phyloP scores from a whole-genome alignment of 495 filamentous ascomycete genomes.

The Stereocaulon alpinum region DNA sequence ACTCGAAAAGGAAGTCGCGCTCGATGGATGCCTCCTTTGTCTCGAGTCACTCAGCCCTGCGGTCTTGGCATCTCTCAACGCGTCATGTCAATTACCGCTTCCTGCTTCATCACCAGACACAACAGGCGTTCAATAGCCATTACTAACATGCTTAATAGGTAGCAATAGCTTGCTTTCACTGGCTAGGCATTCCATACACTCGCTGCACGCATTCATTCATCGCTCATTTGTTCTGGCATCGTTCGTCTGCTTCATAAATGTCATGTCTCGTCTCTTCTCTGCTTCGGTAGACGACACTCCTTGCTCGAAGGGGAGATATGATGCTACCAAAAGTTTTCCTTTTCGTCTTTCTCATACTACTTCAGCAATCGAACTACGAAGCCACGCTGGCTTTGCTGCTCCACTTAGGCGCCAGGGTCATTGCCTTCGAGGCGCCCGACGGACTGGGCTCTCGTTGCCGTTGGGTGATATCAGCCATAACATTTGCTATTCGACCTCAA shows the following conservation, averaged over 20 bases:
- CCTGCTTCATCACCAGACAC: neutral
- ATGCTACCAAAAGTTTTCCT: neutral
- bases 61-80: neutral
- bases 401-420: neutral
- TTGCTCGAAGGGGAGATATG: neutral
- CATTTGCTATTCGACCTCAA: neutral
- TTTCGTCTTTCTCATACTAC: conserved; percentile 5
- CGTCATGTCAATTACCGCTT: neutral
- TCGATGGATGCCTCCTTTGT: neutral
- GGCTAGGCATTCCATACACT: conserved; percentile 12
- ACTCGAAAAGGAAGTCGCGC: neutral
- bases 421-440: neutral
- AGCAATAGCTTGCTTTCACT: neutral
- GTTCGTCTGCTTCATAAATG: neutral
- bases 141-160: conserved; percentile 7
- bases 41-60: conserved; percentile 4
- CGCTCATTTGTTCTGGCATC: neutral
- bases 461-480: neutral
- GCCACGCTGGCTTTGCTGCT: neutral
- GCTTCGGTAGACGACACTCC: conserved; percentile 13
- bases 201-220: neutral
- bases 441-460: neutral
- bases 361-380: conserved; percentile 8
- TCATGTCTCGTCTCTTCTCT: conserved; percentile 13
- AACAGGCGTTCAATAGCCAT: neutral